A percentile compares a stretch with the other conserved stretches of the same genome.
Conservation (phyloP, 2,329 filamentous ascomycete species). For the Thielaviopsis musarum region DNA sequence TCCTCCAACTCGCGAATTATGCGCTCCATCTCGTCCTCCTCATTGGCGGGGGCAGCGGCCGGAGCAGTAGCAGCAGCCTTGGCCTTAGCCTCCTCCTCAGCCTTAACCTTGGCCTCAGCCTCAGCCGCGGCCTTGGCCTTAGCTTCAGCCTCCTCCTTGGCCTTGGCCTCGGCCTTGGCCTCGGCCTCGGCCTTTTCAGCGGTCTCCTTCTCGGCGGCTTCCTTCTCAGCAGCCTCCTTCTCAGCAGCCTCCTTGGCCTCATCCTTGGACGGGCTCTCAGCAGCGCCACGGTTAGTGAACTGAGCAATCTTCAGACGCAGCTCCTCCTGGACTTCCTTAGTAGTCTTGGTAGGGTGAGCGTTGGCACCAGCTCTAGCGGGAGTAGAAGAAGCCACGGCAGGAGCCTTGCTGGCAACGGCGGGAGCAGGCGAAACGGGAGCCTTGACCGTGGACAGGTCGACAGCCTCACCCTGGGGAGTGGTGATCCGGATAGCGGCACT, state of each 20-base stretch:
- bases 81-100: conserved; percentile 22
- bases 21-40: conserved; percentile 39
- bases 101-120: conserved; percentile 21
- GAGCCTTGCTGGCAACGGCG: conserved; percentile 42
- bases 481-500: conserved; percentile 66
- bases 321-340: conserved; percentile 69
- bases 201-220: conserved; percentile 2
- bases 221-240: conserved; percentile 16
- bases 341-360: conserved; percentile 54
- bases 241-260: conserved; percentile 17
- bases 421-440: conserved; percentile 40
- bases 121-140: conserved; percentile 16
- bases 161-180: conserved; percentile 20
- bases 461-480: conserved; percentile 59
- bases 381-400: conserved; percentile 55
- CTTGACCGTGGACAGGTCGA: conserved; percentile 50
- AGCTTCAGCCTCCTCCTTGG: conserved; percentile 21
- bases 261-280: conserved; percentile 12
- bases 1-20: conserved; percentile 48
- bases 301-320: conserved; percentile 64
- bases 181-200: conserved; percentile 17
- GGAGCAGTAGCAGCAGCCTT: conserved; percentile 16
- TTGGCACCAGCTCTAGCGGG: conserved; percentile 57
- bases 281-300: conserved; percentile 23
- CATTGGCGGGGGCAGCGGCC: conserved; percentile 20